Evolutionary conservation across 129 eudicot species (phyloP).

Genomic region (Flaveria ramosissima): DNA sequence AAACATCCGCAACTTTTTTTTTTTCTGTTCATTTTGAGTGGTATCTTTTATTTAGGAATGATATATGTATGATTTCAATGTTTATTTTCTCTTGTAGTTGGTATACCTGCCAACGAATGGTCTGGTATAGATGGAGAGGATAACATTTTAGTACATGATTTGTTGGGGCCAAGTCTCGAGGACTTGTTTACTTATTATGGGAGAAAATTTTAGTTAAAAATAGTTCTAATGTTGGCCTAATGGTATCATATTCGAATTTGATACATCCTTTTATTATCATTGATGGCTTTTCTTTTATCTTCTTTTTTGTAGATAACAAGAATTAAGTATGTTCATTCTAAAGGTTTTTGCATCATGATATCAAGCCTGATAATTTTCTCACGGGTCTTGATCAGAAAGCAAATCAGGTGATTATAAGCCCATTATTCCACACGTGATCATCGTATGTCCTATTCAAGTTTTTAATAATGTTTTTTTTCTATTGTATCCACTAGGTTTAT

Average conservation of each 20-base stretch:
- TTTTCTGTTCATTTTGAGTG: too few relatives aligned
- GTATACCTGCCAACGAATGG: slow-evolving; percentile 78
- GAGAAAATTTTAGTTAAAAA: slow-evolving; percentile 79
- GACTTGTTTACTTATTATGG: slow-evolving; percentile 89
- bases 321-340: slow-evolving; percentile 88
- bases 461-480: slow-evolving; percentile 4
- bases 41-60: too few relatives aligned
- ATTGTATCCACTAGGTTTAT: slow-evolving; percentile 56
- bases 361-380: slow-evolving; percentile 94
- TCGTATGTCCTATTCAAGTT: neutral
- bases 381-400: slow-evolving; percentile 98
- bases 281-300: neutral
- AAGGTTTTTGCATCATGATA: slow-evolving; percentile 91
- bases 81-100: too few relatives aligned
- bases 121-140: slow-evolving; percentile 93
- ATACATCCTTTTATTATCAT: neutral
- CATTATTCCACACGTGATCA: slow-evolving; percentile 10
- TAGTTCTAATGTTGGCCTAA: slow-evolving; percentile 93
- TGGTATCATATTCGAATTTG: slow-evolving; percentile 47
- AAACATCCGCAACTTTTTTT: too few relatives aligned
- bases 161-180: slow-evolving; percentile 93
- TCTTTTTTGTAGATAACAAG: slow-evolving; percentile 59
- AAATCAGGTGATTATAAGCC: slow-evolving; percentile 59
- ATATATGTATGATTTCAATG: too few relatives aligned
- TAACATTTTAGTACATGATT: slow-evolving; percentile 82